Evolutionary conservation across 495 filamentous ascomycete species (phyloP).

Genomic region (Pyrenula aspistea): DNA sequence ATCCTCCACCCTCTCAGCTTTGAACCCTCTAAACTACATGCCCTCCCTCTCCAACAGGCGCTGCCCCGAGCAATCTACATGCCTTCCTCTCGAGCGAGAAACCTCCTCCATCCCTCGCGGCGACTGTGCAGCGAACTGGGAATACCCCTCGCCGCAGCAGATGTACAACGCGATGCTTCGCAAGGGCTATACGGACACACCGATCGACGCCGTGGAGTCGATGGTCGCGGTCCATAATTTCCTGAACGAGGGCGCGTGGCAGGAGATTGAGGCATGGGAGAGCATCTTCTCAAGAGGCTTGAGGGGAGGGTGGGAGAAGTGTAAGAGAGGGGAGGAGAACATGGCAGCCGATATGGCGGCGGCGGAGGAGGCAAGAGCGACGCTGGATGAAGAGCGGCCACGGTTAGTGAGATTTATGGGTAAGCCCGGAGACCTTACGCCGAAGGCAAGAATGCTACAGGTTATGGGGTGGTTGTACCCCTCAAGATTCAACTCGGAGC

Average conservation of each 20-base stretch:
- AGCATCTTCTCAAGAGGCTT: constrained; percentile 65
- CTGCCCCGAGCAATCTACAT: constrained; percentile 55
- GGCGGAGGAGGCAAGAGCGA: constrained; percentile 26
- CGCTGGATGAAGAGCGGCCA: constrained; percentile 38
- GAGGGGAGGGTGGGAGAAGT: constrained; percentile 57
- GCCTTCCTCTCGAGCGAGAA: constrained; percentile 67
- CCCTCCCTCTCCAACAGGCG: constrained; percentile 61
- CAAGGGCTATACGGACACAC: constrained; percentile 91
- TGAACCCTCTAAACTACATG: constrained; percentile 97
- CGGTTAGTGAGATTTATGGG: constrained; percentile 78
- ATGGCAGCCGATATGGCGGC: constrained; percentile 25
- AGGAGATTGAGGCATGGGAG: constrained; percentile 89
- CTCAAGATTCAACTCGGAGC: constrained; percentile 60
- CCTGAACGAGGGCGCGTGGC: constrained; percentile 93
- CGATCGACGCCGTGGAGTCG: constrained; percentile 81
- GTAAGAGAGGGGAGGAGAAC: constrained; percentile 60
- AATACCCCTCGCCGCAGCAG: constrained; percentile 95
- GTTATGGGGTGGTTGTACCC: constrained; percentile 68
- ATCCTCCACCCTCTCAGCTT: constrained; percentile 48
- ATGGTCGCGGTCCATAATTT: constrained; percentile 99
- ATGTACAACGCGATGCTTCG: constrained; percentile 98
- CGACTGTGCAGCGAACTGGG: constrained; percentile 67
- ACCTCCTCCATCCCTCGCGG: constrained; percentile 78
- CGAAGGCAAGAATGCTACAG: constrained; percentile 74
- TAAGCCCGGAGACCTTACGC: constrained; percentile 75